Base-by-base conservation (phyloP, 2,329 filamentous ascomycete species). In the Monilinia fructicola region DNA sequence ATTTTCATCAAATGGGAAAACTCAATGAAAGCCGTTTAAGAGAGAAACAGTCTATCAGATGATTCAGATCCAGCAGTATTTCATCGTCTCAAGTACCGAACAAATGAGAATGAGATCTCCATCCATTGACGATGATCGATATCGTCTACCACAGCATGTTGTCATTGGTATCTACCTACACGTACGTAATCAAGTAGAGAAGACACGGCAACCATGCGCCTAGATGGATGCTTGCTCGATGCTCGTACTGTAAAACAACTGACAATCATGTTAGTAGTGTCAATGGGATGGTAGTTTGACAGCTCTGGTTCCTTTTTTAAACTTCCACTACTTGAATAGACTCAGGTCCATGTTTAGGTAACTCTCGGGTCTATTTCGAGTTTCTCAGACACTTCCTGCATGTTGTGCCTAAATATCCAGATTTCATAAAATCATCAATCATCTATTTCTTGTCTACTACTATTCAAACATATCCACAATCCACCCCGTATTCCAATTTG, bases 1-100 rank as follows among this genome's bases (percentile, higher is more conserved):
- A 46, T 31, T 9, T 21, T 31, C 10, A n/a, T 44, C 55, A 46
- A 35, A 59, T 31, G 16, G 26, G 26, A 59, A 14, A 14, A 44
- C 31, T 44, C 9, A 16, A n/a, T 16, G 11, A 44, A 59, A 46
- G 42, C 55, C 26, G 55, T 31, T 59, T 40, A 23, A 46, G 55
- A 31, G 26, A 59, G 31, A 35, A 35, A 35, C n/a, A n/a, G n/a
- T n/a, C n/a, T n/a, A 56, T 18, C 31, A 11, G 40, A 23, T 6
- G 23, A 9, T 14, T 44, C 38, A 44, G 9, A 58, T 44, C 23
- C 54, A 56, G 26, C 35, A 44, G 18, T 3, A 26, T 44, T 44
- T n/a, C 40, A 59, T 46, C 40, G 46, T 46, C 23, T 31, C 55
- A 59, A 59, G 10, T 59, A 59, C 55, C 55, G 55, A 40, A 46